phyloP scores from a whole-genome alignment of 2,329 filamentous ascomycete genomes.

The Coniochaeta prunicola region DNA sequence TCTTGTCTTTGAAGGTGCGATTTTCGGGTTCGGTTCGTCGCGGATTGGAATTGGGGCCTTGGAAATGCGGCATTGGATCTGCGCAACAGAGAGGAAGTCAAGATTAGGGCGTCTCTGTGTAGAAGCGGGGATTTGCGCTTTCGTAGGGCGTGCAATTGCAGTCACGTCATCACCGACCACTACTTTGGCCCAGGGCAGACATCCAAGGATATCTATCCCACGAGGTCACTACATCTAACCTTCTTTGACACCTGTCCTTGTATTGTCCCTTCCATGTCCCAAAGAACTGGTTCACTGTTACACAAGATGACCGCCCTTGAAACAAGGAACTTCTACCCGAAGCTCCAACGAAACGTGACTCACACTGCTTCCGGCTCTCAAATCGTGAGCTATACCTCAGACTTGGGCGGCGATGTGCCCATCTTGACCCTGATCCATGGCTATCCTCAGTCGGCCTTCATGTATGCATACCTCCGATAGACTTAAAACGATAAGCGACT shows the following conservation, averaged over 20 bases:
- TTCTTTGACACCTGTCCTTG: not conserved
- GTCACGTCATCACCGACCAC: not conserved
- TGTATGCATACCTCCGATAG: constrained; percentile 5
- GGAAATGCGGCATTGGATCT: not conserved
- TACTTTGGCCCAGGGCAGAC: too few relatives aligned
- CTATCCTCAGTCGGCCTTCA: constrained; percentile 32
- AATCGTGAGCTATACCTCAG: constrained; percentile 15
- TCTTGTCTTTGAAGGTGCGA: too few relatives aligned
- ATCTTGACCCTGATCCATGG: constrained; percentile 36
- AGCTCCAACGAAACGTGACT: constrained; percentile 11
- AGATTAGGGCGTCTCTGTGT: not conserved
- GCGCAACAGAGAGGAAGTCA: not conserved
- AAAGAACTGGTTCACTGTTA: not conserved
- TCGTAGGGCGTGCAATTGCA: not conserved
- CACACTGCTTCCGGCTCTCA: constrained; percentile 13
- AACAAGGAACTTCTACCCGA: constrained; percentile 12
- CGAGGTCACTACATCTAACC: not conserved
- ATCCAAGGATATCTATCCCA: too few relatives aligned
- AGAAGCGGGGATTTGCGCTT: not conserved
- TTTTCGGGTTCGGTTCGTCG: not conserved
- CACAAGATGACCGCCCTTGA: constrained; percentile 1
- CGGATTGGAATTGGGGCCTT: not conserved
- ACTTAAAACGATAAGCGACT: not conserved
- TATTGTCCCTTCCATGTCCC: not conserved
- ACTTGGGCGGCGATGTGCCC: constrained; percentile 13